Conservation (phyloP, 2,329 filamentous ascomycete species). For the Penicillium sp. region DNA sequence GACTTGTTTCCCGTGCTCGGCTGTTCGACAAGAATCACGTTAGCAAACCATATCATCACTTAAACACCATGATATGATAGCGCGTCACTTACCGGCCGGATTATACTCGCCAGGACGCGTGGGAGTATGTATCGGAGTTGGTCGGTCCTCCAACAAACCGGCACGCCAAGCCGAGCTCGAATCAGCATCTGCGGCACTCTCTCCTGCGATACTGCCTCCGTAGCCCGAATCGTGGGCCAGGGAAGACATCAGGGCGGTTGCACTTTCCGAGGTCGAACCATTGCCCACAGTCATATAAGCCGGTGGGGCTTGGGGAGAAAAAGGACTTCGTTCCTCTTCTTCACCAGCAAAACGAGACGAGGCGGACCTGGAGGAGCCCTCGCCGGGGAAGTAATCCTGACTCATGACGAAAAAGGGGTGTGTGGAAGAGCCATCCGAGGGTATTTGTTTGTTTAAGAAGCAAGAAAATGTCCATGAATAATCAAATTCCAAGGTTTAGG, state of each 20-base stretch:
- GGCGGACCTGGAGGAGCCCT: constrained; percentile 37
- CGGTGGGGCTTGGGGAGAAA: constrained; percentile 45
- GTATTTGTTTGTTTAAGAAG: constrained; percentile 15
- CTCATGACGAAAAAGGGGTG: constrained; percentile 36
- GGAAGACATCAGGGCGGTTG: constrained; percentile 75
- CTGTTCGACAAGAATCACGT: constrained; percentile 27
- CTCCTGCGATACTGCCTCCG: constrained; percentile 73
- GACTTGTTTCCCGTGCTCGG: constrained; percentile 65
- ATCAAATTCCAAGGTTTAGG: constrained; percentile 21
- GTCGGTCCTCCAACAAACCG: constrained; percentile 58
- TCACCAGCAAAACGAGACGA: constrained; percentile 35
- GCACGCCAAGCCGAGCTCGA: constrained; percentile 54
- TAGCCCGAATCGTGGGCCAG: constrained; percentile 91
- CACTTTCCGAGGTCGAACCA: constrained; percentile 78
- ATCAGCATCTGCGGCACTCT: constrained; percentile 52
- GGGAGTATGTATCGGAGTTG: constrained; percentile 58
- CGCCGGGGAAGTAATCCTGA: constrained; percentile 43
- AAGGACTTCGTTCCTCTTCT: constrained; percentile 30
- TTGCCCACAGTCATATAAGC: constrained; percentile 87
- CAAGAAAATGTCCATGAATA: not conserved
- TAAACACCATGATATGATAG: not conserved
- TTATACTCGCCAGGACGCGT: constrained; percentile 51
- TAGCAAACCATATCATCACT: constrained; percentile 8
- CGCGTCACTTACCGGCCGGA: constrained; percentile 37
- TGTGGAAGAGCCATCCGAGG: constrained; percentile 17